A percentile compares a stretch with the other conserved stretches of the same genome.
These are phyloP conservation scores for Phaffia tasmanica DNA, from an alignment of 768 basidiomycete genomes.

Conservation along the genomic window DNA sequence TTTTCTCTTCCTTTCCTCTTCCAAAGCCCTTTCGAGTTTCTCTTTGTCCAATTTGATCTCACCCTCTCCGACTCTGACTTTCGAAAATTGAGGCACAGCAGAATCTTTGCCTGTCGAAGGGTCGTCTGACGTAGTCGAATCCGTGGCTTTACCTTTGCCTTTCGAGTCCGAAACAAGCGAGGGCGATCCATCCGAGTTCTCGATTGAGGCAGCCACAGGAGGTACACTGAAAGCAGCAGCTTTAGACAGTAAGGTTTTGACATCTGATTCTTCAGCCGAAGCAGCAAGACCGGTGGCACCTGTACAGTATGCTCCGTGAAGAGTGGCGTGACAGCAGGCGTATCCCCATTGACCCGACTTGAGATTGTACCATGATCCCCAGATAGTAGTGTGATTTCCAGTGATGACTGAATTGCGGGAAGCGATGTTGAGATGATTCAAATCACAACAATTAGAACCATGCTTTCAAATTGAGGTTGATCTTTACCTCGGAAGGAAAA, in stretches of 20 bases:
- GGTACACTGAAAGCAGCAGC: slow-evolving; percentile 32
- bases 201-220: slow-evolving; percentile 21
- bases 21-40: slow-evolving; percentile 56
- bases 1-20: slow-evolving; percentile 73
- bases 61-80: slow-evolving; percentile 69
- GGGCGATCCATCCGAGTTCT: slow-evolving; percentile 10
- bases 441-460: not conserved
- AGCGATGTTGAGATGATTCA: not conserved
- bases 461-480: not conserved
- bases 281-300: slow-evolving; percentile 73
- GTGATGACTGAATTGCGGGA: slow-evolving; percentile 51
- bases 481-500: no score
- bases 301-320: slow-evolving; percentile 83
- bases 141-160: slow-evolving; percentile 36
- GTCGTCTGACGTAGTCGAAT: not conserved
- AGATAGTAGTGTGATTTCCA: slow-evolving; percentile 91
- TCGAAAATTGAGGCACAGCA: slow-evolving; percentile 51
- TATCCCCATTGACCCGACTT: slow-evolving; percentile 74
- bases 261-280: slow-evolving; percentile 55
- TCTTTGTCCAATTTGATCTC: slow-evolving; percentile 61
- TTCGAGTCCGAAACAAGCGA: slow-evolving; percentile 14
- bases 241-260: slow-evolving; percentile 47
- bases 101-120: slow-evolving; percentile 1
- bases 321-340: slow-evolving; percentile 78
- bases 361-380: slow-evolving; percentile 89